Base-by-base conservation (phyloP, 139 green algal genomes). In the Volvox reticuliferus region DNA sequence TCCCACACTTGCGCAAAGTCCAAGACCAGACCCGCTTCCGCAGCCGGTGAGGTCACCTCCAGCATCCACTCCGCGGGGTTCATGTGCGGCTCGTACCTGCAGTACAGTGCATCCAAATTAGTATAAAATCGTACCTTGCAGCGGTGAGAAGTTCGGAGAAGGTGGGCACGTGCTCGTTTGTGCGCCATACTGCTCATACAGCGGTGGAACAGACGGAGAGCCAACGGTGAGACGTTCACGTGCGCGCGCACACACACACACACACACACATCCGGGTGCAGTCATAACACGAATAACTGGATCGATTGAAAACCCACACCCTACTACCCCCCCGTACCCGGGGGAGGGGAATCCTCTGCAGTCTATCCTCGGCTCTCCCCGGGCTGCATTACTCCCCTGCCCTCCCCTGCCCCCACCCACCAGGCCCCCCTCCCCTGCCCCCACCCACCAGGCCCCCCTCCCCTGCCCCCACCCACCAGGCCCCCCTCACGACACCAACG, bases 1-100 rank as follows among this genome's bases (percentile, higher is more conserved):
- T n/a, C 73, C 86, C 86, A 84, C 71, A 76, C 33, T 0, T 90
- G n/a, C 1, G 71, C 71, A 14, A 83, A 90, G 86, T 90, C 86
- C 18, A 84, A 12, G 0, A 71, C 86, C 86, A 90, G 28, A 2
- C 18, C 12, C 44, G 0, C 3, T 50, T 90, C 86, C 30, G 28
- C 30, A 12, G 71, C 86, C 0, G 86, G 37, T 22, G 12, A 32
- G 69, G 62, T 89, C 68, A 96, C 89, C 28, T 97, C 95, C 33
- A 98, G 94, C 96, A 98, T 97, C 96, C 96, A 98, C 65, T 94
- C 97, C 87, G 96, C 95, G 3, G 96, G 96, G 93, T 98, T 98
- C 12, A 71, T 3, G 0, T 24, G 22, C 36, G 84, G 35, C 36
- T 88, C 33, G 63, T 88, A 88, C 30, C 80, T 86, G 79, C 69